These are phyloP conservation scores for Candida mesenterica DNA, from an alignment of 1,139 yeast species.

Conservation along the genomic window DNA sequence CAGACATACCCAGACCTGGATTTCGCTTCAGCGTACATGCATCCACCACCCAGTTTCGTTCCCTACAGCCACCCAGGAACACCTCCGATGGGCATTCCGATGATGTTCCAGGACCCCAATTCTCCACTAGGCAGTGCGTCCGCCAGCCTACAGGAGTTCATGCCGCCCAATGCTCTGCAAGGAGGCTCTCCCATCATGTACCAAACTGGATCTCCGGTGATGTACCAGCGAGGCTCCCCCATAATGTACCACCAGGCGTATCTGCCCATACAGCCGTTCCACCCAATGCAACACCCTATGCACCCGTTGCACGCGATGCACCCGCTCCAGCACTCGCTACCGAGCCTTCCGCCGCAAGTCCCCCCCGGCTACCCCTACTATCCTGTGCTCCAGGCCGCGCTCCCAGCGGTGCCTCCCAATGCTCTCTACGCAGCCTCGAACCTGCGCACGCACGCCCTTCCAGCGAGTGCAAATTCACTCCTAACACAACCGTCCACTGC, in stretches of 20 bases:
- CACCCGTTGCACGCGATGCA: not conserved
- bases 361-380: not conserved
- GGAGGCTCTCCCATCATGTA: not conserved
- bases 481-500: not conserved
- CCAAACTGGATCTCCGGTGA: no score
- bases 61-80: not conserved
- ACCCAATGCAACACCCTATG: not conserved
- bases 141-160: not conserved
- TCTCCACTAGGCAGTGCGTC: not conserved
- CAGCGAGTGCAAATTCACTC: not conserved
- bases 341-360: not conserved
- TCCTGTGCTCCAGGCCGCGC: no score
- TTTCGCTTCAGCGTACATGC: constrained; percentile 13
- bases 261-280: no score
- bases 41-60: constrained; percentile 1
- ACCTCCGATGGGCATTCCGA: not conserved
- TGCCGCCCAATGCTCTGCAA: not conserved
- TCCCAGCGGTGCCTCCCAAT: no score
- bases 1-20: no score
- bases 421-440: no score
- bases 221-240: no score
- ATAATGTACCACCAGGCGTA: no score
- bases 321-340: not conserved
- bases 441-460: not conserved
- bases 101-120: not conserved